Evolutionary conservation across 2,329 filamentous ascomycete genomes (phyloP).

Genomic region (Calonectria pseudoturangicola): DNA sequence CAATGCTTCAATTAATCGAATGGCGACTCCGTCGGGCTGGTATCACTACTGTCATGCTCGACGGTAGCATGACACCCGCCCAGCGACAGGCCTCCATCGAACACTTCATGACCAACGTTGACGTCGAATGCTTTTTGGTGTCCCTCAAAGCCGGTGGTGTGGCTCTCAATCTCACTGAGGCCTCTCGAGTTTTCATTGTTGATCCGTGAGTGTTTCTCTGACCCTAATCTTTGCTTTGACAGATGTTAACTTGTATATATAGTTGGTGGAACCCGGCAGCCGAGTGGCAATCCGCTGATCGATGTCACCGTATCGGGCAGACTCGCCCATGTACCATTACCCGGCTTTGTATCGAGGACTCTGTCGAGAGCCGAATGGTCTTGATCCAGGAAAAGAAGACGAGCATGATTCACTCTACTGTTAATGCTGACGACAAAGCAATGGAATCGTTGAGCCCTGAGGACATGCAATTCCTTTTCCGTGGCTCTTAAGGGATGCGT

Average conservation of each 20-base stretch:
- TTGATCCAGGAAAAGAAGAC: constrained; percentile 98
- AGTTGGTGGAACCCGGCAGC: constrained; percentile 99
- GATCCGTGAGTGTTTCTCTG: constrained; percentile 83
- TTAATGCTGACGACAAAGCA: constrained; percentile 92
- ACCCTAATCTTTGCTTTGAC: neutral
- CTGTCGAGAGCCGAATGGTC: constrained; percentile 96
- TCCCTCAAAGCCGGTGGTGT: constrained; percentile 97
- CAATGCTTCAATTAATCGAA: constrained; percentile 97
- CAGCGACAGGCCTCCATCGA: constrained; percentile 96
- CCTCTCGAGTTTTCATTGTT: constrained; percentile 94
- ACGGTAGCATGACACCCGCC: constrained; percentile 96
- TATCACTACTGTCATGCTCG: constrained; percentile 98
- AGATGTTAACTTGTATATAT: constrained; percentile 52
- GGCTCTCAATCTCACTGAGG: constrained; percentile 95
- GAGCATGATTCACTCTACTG: constrained; percentile 97
- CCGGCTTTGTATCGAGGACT: constrained; percentile 95
- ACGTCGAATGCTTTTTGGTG: constrained; percentile 97
- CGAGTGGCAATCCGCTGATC: constrained; percentile 98
- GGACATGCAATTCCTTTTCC: constrained; percentile 97
- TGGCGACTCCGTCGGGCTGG: constrained; percentile 97
- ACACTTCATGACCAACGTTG: constrained; percentile 95
- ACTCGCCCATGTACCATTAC: constrained; percentile 95
- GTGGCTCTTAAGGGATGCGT: constrained; percentile 70
- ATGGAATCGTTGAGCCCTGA: constrained; percentile 93
- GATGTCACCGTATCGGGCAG: constrained; percentile 96